Evolutionary conservation across 148 eudicot genomes (phyloP).

Genomic region (Agrostemma githago): DNA sequence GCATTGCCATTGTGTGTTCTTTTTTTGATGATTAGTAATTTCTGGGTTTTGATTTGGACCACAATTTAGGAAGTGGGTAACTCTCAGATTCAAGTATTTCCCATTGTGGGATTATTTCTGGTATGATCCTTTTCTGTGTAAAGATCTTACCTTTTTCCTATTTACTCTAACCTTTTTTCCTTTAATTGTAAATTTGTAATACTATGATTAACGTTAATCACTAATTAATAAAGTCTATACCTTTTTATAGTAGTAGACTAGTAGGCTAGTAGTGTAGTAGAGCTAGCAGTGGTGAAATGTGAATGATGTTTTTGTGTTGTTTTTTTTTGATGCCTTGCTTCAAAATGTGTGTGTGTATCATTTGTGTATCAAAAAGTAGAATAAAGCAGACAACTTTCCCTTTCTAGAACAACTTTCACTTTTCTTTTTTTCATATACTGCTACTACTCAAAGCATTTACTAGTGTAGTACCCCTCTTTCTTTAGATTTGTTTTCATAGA

Average conservation of each 20-base stretch:
- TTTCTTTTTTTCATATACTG: conserved; percentile 12
- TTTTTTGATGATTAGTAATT: background rate
- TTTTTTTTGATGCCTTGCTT: conserved; percentile 40
- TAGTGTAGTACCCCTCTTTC: too few species aligned
- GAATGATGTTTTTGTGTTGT: conserved; percentile 9
- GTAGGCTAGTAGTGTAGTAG: conserved; percentile 12
- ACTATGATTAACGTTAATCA: too few species aligned
- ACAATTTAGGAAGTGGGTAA: conserved; percentile 11
- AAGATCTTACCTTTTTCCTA: conserved; percentile 44
- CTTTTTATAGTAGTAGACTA: background rate
- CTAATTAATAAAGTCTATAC: background rate
- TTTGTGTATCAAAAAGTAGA: conserved; percentile 10
- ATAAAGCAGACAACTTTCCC: conserved; percentile 30
- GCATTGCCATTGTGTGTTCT: too few species aligned
- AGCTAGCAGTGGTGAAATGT: conserved; percentile 9
- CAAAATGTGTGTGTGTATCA: conserved; percentile 19
- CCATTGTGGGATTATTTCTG: conserved; percentile 12
- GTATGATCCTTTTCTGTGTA: conserved; percentile 42
- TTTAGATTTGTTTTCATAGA: conserved; percentile 17
- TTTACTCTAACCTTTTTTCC: conserved; percentile 12
- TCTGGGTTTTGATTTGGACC: conserved; percentile 15
- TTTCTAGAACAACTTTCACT: conserved; percentile 16
- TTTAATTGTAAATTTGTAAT: background rate
- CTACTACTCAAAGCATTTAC: conserved; percentile 1
- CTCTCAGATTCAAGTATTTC: background rate